A percentile compares a stretch with the other conserved stretches of the same genome.
Conservation (phyloP, 768 basidiomycete genomes). For the Pisolithus marmoratus region DNA sequence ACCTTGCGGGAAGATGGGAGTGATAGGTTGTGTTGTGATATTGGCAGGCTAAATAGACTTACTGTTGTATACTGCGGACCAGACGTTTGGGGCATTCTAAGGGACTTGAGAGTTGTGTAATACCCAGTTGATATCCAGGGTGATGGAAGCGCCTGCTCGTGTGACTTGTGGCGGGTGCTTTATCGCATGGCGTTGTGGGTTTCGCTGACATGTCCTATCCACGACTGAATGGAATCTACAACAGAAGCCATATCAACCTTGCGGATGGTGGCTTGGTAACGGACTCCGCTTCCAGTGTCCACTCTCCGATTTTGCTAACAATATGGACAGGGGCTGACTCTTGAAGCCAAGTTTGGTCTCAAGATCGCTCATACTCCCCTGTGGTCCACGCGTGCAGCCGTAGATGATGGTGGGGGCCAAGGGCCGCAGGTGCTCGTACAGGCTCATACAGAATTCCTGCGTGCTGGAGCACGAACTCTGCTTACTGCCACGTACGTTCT, state of each 20-base stretch:
- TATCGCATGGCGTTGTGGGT: too few species aligned
- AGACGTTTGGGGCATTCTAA: too few species aligned
- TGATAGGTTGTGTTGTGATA: conserved; percentile 17
- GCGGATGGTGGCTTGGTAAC: conserved; percentile 47
- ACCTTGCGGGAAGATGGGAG: conserved; percentile 20
- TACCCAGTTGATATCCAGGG: too few species aligned
- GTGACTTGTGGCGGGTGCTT: too few species aligned
- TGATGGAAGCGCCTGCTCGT: too few species aligned
- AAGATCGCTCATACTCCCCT: conserved; percentile 50
- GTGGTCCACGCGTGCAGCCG: conserved; percentile 66
- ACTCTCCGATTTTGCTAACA: neutral
- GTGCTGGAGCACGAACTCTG: conserved; percentile 61
- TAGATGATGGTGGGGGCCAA: conserved; percentile 38
- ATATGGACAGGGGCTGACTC: conserved; percentile 49
- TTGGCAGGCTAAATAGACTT: neutral
- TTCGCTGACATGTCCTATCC: neutral
- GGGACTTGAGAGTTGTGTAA: too few species aligned
- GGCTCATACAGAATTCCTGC: conserved; percentile 57
- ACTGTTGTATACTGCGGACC: too few species aligned
- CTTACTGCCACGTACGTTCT: conserved; percentile 58
- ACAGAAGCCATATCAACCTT: conserved; percentile 13
- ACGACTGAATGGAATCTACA: conserved; percentile 10
- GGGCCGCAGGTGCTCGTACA: conserved; percentile 35
- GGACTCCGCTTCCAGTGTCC: neutral
- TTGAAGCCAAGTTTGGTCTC: conserved; percentile 46